Conservation (phyloP, 257 asterid species). For the Solanum bukasovii region DNA sequence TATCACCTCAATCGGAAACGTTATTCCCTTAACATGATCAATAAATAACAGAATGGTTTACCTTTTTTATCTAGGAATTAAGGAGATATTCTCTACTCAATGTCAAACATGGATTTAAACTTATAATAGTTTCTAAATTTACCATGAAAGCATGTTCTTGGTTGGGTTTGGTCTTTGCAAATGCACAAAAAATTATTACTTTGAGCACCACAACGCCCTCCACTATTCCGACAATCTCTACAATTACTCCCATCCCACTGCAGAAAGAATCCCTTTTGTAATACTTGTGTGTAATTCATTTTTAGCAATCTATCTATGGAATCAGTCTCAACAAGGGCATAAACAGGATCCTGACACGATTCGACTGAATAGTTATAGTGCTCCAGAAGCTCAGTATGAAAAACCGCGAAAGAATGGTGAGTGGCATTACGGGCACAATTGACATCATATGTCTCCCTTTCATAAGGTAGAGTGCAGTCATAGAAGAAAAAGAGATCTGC, state of each 20-base stretch:
- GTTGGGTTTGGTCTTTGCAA: background rate
- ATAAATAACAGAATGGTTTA: background rate
- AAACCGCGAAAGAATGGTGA: slow-evolving; percentile 45
- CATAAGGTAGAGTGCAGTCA: slow-evolving; percentile 33
- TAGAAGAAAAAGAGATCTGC: slow-evolving; percentile 31
- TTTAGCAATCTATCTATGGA: background rate
- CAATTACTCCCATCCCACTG: slow-evolving; percentile 20
- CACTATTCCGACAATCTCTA: slow-evolving; percentile 13
- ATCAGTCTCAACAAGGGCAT: slow-evolving; percentile 9
- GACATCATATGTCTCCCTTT: slow-evolving; percentile 22
- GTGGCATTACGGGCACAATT: slow-evolving; percentile 33
- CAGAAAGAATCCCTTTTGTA: slow-evolving; percentile 19
- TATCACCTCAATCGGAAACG: background rate
- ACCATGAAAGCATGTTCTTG: background rate
- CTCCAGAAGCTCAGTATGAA: slow-evolving; percentile 23
- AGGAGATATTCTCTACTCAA: background rate
- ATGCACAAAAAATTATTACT: background rate
- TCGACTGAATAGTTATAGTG: slow-evolving; percentile 29
- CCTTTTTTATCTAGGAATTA: background rate
- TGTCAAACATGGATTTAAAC: background rate
- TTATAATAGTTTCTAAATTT: background rate
- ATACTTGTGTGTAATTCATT: slow-evolving; percentile 26
- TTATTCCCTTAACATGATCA: background rate
- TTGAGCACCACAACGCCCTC: slow-evolving; percentile 15
- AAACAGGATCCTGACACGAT: slow-evolving; percentile 30